Conservation (phyloP, 306 rosid genomes). For the Fagus sylvatica region DNA sequence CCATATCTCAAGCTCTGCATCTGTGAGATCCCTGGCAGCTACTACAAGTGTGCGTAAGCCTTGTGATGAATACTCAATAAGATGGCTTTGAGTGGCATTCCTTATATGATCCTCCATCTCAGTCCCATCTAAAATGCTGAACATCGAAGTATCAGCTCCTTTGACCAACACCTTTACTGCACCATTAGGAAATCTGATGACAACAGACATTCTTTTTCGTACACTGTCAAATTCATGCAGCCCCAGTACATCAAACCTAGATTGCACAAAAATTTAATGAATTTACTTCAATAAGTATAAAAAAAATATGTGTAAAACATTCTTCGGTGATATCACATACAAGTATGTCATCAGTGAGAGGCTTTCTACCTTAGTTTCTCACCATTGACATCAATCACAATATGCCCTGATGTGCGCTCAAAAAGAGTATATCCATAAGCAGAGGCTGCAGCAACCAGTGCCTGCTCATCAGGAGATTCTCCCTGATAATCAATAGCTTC, state of each 20-base stretch:
- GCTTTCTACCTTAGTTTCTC: conserved; percentile 88
- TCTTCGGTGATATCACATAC: neutral
- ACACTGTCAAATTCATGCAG: conserved; percentile 96
- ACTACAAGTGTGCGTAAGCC: conserved; percentile 95
- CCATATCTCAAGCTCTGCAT: conserved; percentile 80
- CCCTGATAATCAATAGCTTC: conserved; percentile 76
- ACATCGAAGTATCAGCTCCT: conserved; percentile 94
- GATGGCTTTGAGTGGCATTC: conserved; percentile 65
- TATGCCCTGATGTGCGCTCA: conserved; percentile 98
- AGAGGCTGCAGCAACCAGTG: conserved; percentile 91
- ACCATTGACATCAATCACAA: conserved; percentile 84
- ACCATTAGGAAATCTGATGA: conserved; percentile 80
- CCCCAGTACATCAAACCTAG: conserved; percentile 95
- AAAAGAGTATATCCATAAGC: conserved; percentile 92
- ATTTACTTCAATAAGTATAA: conserved; percentile 5
- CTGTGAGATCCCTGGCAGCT: conserved; percentile 75
- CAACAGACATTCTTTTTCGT: conserved; percentile 96
- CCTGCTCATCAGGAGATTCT: conserved; percentile 99
- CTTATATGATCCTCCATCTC: conserved; percentile 34
- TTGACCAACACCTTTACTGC: conserved; percentile 87
- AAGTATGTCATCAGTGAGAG: conserved; percentile 24
- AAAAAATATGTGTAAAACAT: neutral
- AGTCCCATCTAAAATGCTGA: conserved; percentile 57
- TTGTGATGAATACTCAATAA: conserved; percentile 69
- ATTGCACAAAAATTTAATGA: conserved; percentile 29